Evolutionary conservation across 257 asterid species (phyloP).

Genomic region (Solanum medicagineum): DNA sequence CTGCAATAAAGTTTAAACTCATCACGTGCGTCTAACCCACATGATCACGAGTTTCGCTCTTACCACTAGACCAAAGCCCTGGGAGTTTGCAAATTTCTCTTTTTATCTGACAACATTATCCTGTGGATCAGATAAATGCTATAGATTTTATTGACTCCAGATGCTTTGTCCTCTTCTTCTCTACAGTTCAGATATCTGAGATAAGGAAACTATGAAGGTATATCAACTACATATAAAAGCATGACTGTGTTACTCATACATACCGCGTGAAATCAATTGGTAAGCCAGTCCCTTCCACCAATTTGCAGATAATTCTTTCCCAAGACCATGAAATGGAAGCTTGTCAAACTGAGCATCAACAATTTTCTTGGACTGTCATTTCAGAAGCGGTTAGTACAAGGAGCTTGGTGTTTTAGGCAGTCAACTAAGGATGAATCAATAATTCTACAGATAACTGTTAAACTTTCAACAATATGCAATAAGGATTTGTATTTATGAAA

Average conservation of each 20-base stretch:
- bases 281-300: slow-evolving; percentile 90
- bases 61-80: background rate
- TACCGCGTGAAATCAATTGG: slow-evolving; percentile 73
- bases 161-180: background rate
- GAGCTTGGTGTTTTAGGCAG: background rate
- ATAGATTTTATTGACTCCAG: background rate
- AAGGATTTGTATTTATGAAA: background rate
- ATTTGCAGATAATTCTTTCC: slow-evolving; percentile 76
- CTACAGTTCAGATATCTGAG: background rate
- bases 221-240: background rate
- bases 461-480: background rate
- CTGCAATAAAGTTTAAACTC: background rate
- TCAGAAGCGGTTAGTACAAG: slow-evolving; percentile 3
- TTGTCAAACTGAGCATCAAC: slow-evolving; percentile 64
- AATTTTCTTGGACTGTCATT: slow-evolving; percentile 67
- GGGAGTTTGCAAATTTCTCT: background rate
- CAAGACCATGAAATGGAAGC: slow-evolving; percentile 88
- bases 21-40: background rate
- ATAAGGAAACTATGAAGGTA: background rate
- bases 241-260: background rate
- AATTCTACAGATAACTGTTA: background rate
- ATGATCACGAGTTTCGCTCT: background rate
- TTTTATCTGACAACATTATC: background rate
- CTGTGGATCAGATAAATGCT: background rate
- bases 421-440: background rate